These are phyloP conservation scores for Penicillium sp. DNA, from an alignment of 2,329 filamentous ascomycete genomes.

Conservation along the genomic window DNA sequence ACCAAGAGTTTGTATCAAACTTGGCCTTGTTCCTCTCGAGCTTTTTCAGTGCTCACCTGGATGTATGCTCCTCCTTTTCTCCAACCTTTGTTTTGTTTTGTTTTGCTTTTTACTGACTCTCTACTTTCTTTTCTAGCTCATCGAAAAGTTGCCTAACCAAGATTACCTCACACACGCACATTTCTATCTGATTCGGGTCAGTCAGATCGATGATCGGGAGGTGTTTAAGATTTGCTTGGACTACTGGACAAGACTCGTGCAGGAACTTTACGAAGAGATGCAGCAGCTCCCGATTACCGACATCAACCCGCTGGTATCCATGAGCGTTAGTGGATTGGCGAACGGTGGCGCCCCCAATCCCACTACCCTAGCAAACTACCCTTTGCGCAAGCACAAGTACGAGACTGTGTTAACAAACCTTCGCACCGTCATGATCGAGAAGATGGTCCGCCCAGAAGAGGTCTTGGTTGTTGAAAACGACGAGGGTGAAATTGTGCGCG, in stretches of 20 bases:
- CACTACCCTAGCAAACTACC: constrained; percentile 79
- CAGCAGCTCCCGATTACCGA: constrained; percentile 92
- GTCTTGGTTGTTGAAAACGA: constrained; percentile 99
- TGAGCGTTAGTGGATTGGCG: constrained; percentile 67
- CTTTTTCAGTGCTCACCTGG: constrained; percentile 91
- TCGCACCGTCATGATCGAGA: constrained; percentile 97
- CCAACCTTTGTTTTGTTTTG: neutral
- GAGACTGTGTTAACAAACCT: constrained; percentile 90
- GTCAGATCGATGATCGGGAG: constrained; percentile 96
- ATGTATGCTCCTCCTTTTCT: constrained; percentile 51
- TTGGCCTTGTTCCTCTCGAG: constrained; percentile 93
- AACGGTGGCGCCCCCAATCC: constrained; percentile 85
- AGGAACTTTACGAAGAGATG: constrained; percentile 98
- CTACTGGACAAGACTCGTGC: constrained; percentile 98
- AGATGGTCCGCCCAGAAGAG: constrained; percentile 98
- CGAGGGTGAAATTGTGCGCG: constrained; percentile 96
- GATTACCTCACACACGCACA: constrained; percentile 95
- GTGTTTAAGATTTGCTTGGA: constrained; percentile 99
- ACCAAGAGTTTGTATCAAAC: constrained; percentile 98
- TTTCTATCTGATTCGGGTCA: constrained; percentile 97
- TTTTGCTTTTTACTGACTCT: constrained; percentile 12
- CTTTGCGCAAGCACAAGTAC: constrained; percentile 97
- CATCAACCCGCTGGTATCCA: constrained; percentile 80
- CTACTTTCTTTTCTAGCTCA: constrained; percentile 56
- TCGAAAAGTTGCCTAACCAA: constrained; percentile 91